Percentiles rank a stretch among this genome's conserved stretches.
These are phyloP conservation scores for Zychaea mexicana DNA, from an alignment of 371 early-diverging fungal genomes.

Conservation along the genomic window DNA sequence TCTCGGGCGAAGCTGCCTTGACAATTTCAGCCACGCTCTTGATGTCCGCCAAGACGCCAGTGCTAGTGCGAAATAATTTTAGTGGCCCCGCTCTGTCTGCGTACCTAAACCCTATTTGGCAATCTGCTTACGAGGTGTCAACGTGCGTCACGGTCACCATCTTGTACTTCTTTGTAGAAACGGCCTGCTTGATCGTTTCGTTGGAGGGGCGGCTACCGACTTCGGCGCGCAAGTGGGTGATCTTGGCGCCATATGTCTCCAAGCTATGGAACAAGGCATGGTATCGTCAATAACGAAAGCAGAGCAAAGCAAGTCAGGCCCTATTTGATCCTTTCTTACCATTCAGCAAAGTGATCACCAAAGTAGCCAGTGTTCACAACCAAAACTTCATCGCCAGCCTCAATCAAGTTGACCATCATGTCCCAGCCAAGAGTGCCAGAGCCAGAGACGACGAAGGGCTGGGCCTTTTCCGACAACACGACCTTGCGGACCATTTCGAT, in stretches of 20 bases:
- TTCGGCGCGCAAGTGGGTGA: conserved; percentile 71
- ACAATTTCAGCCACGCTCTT: conserved; percentile 78
- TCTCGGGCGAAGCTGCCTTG: conserved; percentile 77
- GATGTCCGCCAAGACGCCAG: conserved; percentile 89
- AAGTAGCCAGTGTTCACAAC: conserved; percentile 94
- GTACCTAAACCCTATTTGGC: background rate
- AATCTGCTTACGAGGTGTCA: conserved; percentile 82
- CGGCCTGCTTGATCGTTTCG: conserved; percentile 53
- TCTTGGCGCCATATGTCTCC: conserved; percentile 86
- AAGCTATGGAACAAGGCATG: conserved; percentile 71
- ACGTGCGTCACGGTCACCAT: conserved; percentile 93
- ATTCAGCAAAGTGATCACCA: conserved; percentile 94
- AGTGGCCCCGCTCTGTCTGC: background rate
- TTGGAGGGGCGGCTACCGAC: conserved; percentile 72
- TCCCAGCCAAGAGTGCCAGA: conserved; percentile 97
- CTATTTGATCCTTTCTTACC: no score
- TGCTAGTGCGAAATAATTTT: conserved; percentile 28
- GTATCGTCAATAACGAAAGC: no score
- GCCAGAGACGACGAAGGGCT: conserved; percentile 94
- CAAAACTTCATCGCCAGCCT: conserved; percentile 88
- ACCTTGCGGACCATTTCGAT: conserved; percentile 86
- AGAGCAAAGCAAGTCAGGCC: no score
- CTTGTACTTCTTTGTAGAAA: conserved; percentile 72
- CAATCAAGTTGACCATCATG: conserved; percentile 89
- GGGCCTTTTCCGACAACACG: conserved; percentile 79